phyloP scores from a whole-genome alignment of 2,329 filamentous ascomycete genomes.

The Lasiodiplodia theobromae region DNA sequence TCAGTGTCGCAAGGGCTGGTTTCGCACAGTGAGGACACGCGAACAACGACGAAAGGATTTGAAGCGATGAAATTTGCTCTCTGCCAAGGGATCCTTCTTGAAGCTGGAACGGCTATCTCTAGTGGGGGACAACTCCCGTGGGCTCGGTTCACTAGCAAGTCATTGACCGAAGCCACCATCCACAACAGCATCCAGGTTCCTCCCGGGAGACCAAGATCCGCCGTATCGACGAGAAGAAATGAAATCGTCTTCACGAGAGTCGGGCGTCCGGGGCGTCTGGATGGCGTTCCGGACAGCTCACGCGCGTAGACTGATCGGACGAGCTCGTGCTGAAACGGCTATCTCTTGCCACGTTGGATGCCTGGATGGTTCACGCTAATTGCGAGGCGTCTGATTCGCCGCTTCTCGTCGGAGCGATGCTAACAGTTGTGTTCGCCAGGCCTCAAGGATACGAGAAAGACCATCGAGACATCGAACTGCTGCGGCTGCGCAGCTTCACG shows the following conservation, averaged over 20 bases:
- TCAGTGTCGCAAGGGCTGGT: background rate
- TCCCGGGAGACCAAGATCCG: background rate
- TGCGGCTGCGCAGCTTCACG: slow-evolving; percentile 82
- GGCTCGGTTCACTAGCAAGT: slow-evolving; percentile 27
- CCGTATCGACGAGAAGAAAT: background rate
- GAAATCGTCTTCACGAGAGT: background rate
- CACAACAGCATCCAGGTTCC: slow-evolving; percentile 2
- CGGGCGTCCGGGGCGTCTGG: background rate
- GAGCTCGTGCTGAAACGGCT: slow-evolving; percentile 15
- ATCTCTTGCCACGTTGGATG: slow-evolving; percentile 23
- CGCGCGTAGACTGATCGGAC: slow-evolving; percentile 10
- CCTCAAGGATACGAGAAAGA: slow-evolving; percentile 74
- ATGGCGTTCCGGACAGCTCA: slow-evolving; percentile 2
- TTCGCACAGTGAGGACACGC: background rate
- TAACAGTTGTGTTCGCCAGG: slow-evolving; percentile 3
- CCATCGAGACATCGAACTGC: slow-evolving; percentile 79
- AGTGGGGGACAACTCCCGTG: slow-evolving; percentile 22
- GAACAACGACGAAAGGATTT: background rate
- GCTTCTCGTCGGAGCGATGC: background rate
- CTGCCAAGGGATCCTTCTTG: slow-evolving; percentile 6
- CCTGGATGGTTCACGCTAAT: slow-evolving; percentile 23
- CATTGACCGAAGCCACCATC: slow-evolving; percentile 25
- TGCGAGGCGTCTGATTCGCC: slow-evolving; percentile 19
- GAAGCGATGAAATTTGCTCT: slow-evolving; percentile 16
- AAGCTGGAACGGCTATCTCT: slow-evolving; percentile 24